These are phyloP conservation scores for Mycena rosella DNA, from an alignment of 768 basidiomycete genomes.

Conservation along the genomic window DNA sequence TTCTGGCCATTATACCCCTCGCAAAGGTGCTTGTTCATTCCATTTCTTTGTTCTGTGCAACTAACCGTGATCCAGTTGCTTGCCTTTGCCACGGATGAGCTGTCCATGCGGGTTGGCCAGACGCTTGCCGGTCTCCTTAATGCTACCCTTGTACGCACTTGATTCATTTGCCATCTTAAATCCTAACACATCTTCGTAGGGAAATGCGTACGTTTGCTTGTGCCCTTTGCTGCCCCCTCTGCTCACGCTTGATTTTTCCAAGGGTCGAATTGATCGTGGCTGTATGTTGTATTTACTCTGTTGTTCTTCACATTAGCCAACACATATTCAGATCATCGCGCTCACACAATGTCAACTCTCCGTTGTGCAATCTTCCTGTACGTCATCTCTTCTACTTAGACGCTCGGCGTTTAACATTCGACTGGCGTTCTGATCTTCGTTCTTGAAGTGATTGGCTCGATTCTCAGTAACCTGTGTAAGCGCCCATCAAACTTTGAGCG, in stretches of 20 bases:
- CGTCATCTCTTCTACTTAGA: constrained; percentile 42
- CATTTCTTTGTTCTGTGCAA: constrained; percentile 9
- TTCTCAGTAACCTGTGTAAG: constrained; percentile 87
- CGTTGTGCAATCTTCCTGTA: constrained; percentile 87
- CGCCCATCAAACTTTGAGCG: constrained; percentile 33
- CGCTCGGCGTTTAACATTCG: constrained; percentile 30
- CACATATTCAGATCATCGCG: constrained; percentile 58
- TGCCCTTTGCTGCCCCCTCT: constrained; percentile 38
- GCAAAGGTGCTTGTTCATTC: constrained; percentile 67
- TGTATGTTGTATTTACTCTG: constrained; percentile 56
- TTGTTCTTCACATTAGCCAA: constrained; percentile 5
- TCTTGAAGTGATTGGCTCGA: constrained; percentile 81
- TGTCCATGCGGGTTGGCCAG: constrained; percentile 86
- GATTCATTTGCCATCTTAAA: constrained; percentile 8
- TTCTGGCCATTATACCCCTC: constrained; percentile 86
- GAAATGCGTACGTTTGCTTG: constrained; percentile 59
- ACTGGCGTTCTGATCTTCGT: constrained; percentile 34
- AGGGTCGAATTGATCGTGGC: constrained; percentile 84
- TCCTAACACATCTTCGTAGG: constrained; percentile 46
- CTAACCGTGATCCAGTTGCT: constrained; percentile 61
- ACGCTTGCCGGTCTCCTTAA: constrained; percentile 88
- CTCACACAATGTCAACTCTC: constrained; percentile 68
- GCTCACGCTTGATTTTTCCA: constrained; percentile 23
- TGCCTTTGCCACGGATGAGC: constrained; percentile 88
- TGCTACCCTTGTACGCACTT: constrained; percentile 76